Evolutionary conservation across 805 yeast genomes (phyloP).

Genomic region (Barnettozyma pratensis): DNA sequence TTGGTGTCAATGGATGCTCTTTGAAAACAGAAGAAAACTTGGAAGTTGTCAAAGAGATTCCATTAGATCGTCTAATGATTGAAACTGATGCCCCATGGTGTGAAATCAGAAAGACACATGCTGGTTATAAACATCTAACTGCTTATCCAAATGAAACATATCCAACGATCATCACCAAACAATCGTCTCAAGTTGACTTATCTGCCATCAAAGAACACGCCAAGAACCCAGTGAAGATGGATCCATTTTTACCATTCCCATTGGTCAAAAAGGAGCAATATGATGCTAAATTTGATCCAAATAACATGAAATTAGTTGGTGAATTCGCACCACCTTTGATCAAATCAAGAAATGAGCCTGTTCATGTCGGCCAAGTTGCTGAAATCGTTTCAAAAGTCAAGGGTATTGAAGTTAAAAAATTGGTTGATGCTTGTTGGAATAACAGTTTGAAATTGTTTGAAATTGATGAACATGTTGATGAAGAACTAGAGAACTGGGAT

Average conservation of each 20-base stretch:
- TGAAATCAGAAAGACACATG: slow-evolving; percentile 81
- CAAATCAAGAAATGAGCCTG: slow-evolving; percentile 90
- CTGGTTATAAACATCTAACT: slow-evolving; percentile 55
- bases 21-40: slow-evolving; percentile 72
- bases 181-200: slow-evolving; percentile 14
- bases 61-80: slow-evolving; percentile 63
- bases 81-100: slow-evolving; percentile 99
- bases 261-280: slow-evolving; percentile 61
- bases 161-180: slow-evolving; percentile 31
- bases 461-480: slow-evolving; percentile 19
- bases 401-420: slow-evolving; percentile 33
- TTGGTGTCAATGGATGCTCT: slow-evolving; percentile 93
- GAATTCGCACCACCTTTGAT: slow-evolving; percentile 41
- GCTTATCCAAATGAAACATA: slow-evolving; percentile 52
- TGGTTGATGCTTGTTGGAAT: slow-evolving; percentile 46
- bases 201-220: slow-evolving; percentile 7
- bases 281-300: slow-evolving; percentile 27
- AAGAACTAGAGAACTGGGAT: slow-evolving; percentile 2
- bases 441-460: slow-evolving; percentile 47
- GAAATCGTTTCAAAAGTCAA: slow-evolving; percentile 53
- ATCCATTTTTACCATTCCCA: slow-evolving; percentile 56
- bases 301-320: slow-evolving; percentile 26
- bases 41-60: slow-evolving; percentile 60
- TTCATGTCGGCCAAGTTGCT: slow-evolving; percentile 76
- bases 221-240: slow-evolving; percentile 27